Percentiles rank a stretch among this genome's conserved stretches.
Evolutionary conservation across 768 basidiomycete species (phyloP).

Genomic region (Clavulina sp.): DNA sequence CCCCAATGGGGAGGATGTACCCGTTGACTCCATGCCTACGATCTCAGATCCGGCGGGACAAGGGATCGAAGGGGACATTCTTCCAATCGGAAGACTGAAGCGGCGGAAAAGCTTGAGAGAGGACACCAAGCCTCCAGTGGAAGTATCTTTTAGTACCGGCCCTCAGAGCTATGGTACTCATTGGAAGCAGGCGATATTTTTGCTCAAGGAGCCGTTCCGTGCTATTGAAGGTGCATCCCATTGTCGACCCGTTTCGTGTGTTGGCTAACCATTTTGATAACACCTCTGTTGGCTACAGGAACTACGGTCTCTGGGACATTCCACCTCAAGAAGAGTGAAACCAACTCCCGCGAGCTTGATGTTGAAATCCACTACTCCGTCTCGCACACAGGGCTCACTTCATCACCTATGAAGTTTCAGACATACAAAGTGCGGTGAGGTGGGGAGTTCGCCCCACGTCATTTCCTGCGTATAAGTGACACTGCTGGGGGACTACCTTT

Average conservation of each 20-base stretch:
- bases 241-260: not conserved
- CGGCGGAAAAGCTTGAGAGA: conserved; percentile 9
- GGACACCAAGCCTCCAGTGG: conserved; percentile 4
- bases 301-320: conserved; percentile 64
- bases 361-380: conserved; percentile 72
- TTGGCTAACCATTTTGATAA: not conserved
- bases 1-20: conserved; percentile 32
- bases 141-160: conserved; percentile 57
- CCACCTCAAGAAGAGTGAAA: conserved; percentile 58
- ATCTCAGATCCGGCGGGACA: conserved; percentile 19
- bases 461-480: too few species aligned
- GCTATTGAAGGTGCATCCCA: conserved; percentile 46
- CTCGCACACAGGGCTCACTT: conserved; percentile 10
- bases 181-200: conserved; percentile 91
- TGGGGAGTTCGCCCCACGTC: too few species aligned
- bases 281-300: conserved; percentile 26
- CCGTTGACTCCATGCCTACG: conserved; percentile 35
- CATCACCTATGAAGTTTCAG: conserved; percentile 42
- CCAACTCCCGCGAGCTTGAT: conserved; percentile 75
- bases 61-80: conserved; percentile 11
- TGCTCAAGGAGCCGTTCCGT: conserved; percentile 62
- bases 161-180: conserved; percentile 78
- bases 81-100: conserved; percentile 7
- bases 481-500: too few species aligned
- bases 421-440: conserved; percentile 64